Conservation (phyloP, 108 stramenopile genomes). For the Discostella pseudostelligera region DNA sequence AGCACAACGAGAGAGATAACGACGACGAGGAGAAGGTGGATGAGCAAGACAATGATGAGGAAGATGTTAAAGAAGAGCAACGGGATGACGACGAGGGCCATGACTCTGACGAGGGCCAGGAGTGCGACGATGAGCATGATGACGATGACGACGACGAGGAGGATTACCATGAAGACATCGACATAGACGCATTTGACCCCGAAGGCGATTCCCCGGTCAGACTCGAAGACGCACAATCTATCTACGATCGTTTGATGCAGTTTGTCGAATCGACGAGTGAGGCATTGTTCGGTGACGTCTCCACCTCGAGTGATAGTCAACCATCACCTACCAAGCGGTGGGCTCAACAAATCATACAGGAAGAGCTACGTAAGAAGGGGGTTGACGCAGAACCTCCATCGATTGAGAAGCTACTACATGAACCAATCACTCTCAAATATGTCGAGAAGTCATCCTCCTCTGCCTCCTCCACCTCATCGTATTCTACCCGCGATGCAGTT, state of each 20-base stretch:
- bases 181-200: conserved; percentile 28
- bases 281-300: conserved; percentile 1
- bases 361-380: conserved; percentile 32
- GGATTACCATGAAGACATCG: conserved; percentile 18
- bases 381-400: conserved; percentile 14
- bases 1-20: too few species aligned
- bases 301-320: background rate
- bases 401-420: conserved; percentile 4
- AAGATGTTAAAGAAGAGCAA: conserved; percentile 9
- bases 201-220: conserved; percentile 31
- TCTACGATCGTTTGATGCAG: conserved; percentile 21
- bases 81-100: background rate
- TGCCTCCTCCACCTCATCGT: too few species aligned
- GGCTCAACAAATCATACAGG: conserved; percentile 38
- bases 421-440: conserved; percentile 7
- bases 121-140: too few species aligned
- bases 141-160: conserved; percentile 4
- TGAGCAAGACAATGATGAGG: conserved; percentile 22
- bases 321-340: conserved; percentile 23
- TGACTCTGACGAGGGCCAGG: too few species aligned
- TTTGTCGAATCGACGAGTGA: conserved; percentile 23
- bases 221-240: conserved; percentile 32
- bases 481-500: conserved; percentile 22
- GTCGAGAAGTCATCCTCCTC: conserved; percentile 4
- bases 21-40: too few species aligned